Evolutionary conservation across 306 rosid species (phyloP).

Genomic region (Abrus pulchellus): DNA sequence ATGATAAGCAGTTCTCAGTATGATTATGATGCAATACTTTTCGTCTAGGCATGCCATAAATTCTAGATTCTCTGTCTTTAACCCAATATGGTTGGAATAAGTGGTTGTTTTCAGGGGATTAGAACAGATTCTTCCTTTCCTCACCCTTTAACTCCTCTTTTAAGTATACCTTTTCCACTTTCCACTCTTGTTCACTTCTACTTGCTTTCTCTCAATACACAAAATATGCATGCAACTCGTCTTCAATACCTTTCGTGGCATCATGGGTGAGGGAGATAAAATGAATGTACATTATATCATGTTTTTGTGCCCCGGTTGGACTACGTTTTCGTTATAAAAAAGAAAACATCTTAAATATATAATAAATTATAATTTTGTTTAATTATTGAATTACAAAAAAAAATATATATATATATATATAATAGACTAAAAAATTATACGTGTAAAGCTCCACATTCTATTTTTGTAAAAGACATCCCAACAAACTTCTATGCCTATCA

Average conservation of each 20-base stretch:
- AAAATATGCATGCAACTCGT: not conserved
- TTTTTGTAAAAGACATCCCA: not conserved
- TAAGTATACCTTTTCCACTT: conserved; percentile 60
- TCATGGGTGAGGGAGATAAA: conserved; percentile 17
- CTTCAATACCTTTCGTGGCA: conserved; percentile 56
- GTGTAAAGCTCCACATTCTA: not conserved
- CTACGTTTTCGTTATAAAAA: not conserved
- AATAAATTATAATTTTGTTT: not conserved
- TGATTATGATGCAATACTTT: conserved; percentile 59
- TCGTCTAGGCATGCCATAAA: conserved; percentile 56
- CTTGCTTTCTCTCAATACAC: not conserved
- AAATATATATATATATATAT: not conserved
- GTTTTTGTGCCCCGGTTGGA: not conserved
- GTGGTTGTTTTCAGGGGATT: conserved; percentile 44
- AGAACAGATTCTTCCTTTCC: conserved; percentile 71
- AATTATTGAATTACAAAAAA: too few relatives aligned
- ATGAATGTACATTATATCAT: not conserved
- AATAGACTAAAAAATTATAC: not conserved
- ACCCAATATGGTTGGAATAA: conserved; percentile 43
- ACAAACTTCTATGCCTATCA: not conserved
- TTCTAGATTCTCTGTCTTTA: conserved; percentile 58
- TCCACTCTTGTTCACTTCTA: conserved; percentile 26
- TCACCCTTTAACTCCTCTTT: conserved; percentile 59
- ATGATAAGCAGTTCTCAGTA: conserved; percentile 17
- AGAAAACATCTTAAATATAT: not conserved